Evolutionary conservation across 73 alveolate genomes (phyloP), one percentile per base, ranked within the genome.

Genomic region (Effrenium voratum): DNA sequence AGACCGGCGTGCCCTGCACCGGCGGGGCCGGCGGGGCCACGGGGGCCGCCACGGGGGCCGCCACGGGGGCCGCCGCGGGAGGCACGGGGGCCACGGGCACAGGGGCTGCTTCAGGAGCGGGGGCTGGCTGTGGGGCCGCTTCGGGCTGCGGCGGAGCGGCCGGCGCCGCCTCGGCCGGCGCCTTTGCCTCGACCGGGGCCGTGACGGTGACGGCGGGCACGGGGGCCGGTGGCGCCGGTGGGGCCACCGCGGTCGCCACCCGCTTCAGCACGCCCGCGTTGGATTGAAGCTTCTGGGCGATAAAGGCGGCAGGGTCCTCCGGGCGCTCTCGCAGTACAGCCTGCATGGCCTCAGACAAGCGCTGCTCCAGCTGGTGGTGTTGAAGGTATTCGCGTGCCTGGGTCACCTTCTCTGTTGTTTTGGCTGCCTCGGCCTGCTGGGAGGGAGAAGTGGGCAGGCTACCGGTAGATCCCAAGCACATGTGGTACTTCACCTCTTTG

Each of bases 271-370:
- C 82, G 12, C 82, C 82, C 15, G 82, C 46, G n/a, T 72, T 72
- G 32, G 82, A 34, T 47, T 72, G 82, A 32, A 72, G 82, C 82
- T 72, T 72, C 82, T 72, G 46, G 49, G 82, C 82, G 28, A 72
- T 72, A 47, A 72, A 72, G 30, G 82, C 82, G 8, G 82, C 82
- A 72, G 82, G 82, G n/a, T n/a, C 82, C 82, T 72, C 82, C 82
- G 82, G 82, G n/a, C 82, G 82, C 82, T 72, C 82, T n/a, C 82
- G 82, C 32, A 72, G 82, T 36, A 72, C 82, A 34, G 82, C 82
- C 47, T 72, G 82, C 82, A 72, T 72, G 30, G 82, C 82, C 13
- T 72, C 82, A 12, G 82, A 72, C 82, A 72, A 32, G 82, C 82
- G 82, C 82, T 72, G 82, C 82, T 72, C 82, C 32, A 72, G 82